phyloP scores from a whole-genome alignment of 306 rosid species.

The Cicer cuneatum region DNA sequence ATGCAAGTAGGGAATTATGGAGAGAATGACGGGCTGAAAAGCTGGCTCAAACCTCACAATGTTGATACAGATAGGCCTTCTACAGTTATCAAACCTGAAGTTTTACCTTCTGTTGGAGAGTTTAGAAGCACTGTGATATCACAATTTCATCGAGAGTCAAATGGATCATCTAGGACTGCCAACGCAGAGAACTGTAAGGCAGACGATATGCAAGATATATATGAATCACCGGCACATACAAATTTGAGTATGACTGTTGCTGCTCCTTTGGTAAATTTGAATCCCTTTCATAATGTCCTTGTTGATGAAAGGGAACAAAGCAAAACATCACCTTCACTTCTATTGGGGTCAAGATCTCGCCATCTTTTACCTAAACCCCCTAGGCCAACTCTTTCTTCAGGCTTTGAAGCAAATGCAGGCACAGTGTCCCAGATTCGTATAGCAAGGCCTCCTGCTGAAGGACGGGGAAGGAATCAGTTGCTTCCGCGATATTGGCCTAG shows the following conservation, averaged over 20 bases:
- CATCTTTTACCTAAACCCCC: constrained; percentile 88
- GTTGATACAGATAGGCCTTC: constrained; percentile 56
- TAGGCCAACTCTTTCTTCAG: constrained; percentile 63
- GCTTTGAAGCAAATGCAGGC: constrained; percentile 70
- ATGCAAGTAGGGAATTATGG: constrained; percentile 52
- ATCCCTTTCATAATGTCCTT: constrained; percentile 53
- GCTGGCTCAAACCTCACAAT: constrained; percentile 72
- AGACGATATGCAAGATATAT: constrained; percentile 63
- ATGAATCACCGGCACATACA: constrained; percentile 74
- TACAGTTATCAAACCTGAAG: constrained; percentile 64
- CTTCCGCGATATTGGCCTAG: constrained; percentile 99
- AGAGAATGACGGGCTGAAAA: constrained; percentile 64
- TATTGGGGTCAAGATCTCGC: constrained; percentile 75
- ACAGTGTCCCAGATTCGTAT: constrained; percentile 84
- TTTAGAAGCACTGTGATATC: constrained; percentile 58
- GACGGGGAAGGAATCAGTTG: constrained; percentile 94
- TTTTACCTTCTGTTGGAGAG: constrained; percentile 58
- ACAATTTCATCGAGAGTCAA: constrained; percentile 55
- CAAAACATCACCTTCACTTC: constrained; percentile 61
- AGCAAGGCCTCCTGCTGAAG: constrained; percentile 99
- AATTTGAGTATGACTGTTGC: constrained; percentile 80
- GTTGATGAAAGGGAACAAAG: constrained; percentile 73
- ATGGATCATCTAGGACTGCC: constrained; percentile 67
- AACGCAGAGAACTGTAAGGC: constrained; percentile 62
- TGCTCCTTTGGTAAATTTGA: constrained; percentile 61